Conservation (phyloP, 345 rosid species). For the Viola odorata region DNA sequence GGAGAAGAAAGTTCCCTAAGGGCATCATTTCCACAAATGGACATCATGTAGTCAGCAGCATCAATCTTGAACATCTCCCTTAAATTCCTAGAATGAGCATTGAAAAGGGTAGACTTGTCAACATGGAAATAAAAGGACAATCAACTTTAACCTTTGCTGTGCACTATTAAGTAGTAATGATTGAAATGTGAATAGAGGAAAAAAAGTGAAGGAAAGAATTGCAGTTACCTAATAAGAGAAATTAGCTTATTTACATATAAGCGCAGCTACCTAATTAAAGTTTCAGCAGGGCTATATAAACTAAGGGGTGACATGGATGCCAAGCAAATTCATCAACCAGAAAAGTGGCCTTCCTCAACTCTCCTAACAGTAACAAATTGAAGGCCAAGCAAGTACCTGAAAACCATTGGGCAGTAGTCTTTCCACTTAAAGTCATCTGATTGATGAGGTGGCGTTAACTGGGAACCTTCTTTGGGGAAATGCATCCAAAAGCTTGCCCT, state of each 20-base stretch:
- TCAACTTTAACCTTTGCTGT: too few species aligned
- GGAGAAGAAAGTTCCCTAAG: conserved; percentile 98
- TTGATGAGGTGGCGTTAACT: conserved; percentile 84
- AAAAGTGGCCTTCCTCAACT: background rate
- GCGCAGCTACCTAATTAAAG: background rate
- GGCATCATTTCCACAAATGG: conserved; percentile 96
- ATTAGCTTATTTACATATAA: background rate
- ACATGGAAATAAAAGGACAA: conserved; percentile 4
- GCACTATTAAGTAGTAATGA: too few species aligned
- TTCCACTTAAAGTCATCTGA: conserved; percentile 97
- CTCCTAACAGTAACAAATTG: background rate
- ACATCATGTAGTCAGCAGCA: conserved; percentile 99
- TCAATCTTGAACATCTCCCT: conserved; percentile 99
- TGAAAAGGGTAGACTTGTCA: conserved; percentile 10
- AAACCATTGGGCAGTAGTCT: conserved; percentile 98
- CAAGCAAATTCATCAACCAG: conserved; percentile 1
- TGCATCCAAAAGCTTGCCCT: conserved; percentile 97
- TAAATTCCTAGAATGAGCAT: conserved; percentile 56
- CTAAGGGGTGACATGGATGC: background rate
- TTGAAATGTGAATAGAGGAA: too few species aligned
- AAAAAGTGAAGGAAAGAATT: background rate
- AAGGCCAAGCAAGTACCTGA: conserved; percentile 51
- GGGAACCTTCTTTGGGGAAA: conserved; percentile 88
- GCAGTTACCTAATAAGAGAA: background rate
- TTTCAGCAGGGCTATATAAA: background rate